Evolutionary conservation across 805 yeast species (phyloP).

Genomic region (Wickerhamiella nectarea): DNA sequence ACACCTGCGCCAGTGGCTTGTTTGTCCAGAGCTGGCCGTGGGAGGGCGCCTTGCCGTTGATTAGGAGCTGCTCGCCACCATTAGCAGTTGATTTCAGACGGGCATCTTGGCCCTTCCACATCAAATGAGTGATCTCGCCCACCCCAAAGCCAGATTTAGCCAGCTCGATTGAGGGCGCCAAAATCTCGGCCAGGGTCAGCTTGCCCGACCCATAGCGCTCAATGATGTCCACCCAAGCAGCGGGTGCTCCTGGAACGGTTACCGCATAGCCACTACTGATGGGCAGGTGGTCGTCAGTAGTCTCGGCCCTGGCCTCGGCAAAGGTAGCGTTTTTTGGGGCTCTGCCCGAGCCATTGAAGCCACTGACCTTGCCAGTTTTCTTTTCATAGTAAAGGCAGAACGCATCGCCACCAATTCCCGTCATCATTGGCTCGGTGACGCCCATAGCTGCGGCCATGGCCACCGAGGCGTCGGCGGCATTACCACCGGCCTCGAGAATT

Average conservation of each 20-base stretch:
- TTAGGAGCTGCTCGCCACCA: constrained; percentile 26
- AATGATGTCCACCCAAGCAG: constrained; percentile 64
- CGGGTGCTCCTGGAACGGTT: constrained; percentile 68
- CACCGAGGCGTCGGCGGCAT: constrained; percentile 34
- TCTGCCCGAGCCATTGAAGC: constrained; percentile 66
- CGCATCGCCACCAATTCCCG: constrained; percentile 31
- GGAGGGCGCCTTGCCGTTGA: constrained; percentile 34
- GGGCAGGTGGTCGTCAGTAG: constrained; percentile 38
- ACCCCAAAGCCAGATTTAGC: constrained; percentile 59
- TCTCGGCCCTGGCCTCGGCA: constrained; percentile 32
- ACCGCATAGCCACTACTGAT: constrained; percentile 42
- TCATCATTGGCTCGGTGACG: constrained; percentile 29
- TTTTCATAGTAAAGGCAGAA: constrained; percentile 48
- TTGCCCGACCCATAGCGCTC: constrained; percentile 63
- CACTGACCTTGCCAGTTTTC: constrained; percentile 38
- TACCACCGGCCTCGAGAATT: constrained; percentile 58
- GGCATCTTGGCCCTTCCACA: constrained; percentile 34
- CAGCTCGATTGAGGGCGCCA: constrained; percentile 36
- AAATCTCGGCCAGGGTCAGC: constrained; percentile 41
- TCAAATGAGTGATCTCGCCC: constrained; percentile 39
- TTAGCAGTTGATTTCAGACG: constrained; percentile 29
- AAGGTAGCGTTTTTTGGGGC: constrained; percentile 40
- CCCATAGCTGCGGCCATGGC: constrained; percentile 31
- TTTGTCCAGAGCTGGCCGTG: constrained; percentile 48
- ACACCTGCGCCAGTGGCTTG: constrained; percentile 37